These are phyloP conservation scores for Plantago coronopus DNA, from an alignment of 305 asterid genomes.

Conservation along the genomic window DNA sequence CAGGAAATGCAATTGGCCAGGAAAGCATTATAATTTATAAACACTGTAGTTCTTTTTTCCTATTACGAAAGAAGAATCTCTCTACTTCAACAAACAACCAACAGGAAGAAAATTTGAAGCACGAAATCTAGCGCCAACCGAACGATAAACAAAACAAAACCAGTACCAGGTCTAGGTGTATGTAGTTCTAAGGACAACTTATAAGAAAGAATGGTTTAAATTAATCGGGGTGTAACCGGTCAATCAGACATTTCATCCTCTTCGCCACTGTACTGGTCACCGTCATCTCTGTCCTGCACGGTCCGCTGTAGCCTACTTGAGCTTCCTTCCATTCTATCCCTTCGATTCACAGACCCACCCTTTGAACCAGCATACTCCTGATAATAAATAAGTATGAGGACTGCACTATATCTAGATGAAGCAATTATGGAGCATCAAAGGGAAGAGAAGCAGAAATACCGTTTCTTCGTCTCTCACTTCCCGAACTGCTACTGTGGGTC, in stretches of 20 bases:
- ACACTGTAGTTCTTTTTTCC: too few relatives aligned
- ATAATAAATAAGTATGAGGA: slow-evolving; percentile 16
- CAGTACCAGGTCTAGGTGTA: not conserved
- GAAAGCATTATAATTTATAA: too few relatives aligned
- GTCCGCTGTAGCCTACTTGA: slow-evolving; percentile 25
- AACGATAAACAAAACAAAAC: not conserved
- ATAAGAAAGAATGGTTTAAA: not conserved
- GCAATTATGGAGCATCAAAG: not conserved
- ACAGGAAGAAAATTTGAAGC: too few relatives aligned
- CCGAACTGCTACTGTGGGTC: slow-evolving; percentile 50
- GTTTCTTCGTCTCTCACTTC: slow-evolving; percentile 66
- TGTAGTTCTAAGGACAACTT: not conserved
- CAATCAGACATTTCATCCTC: slow-evolving; percentile 65
- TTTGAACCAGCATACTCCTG: slow-evolving; percentile 57
- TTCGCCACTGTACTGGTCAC: slow-evolving; percentile 70
- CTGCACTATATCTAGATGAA: slow-evolving; percentile 11
- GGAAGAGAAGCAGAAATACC: slow-evolving; percentile 33
- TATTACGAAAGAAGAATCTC: too few relatives aligned
- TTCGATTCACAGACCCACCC: slow-evolving; percentile 32
- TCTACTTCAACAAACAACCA: too few relatives aligned
- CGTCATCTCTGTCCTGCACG: slow-evolving; percentile 55
- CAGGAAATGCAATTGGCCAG: too few relatives aligned
- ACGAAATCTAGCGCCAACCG: too few relatives aligned
- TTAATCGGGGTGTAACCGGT: slow-evolving; percentile 12
- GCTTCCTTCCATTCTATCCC: slow-evolving; percentile 42